Base-by-base conservation (phyloP, 2,329 filamentous ascomycete species). In the Byssochlamys sp. region DNA sequence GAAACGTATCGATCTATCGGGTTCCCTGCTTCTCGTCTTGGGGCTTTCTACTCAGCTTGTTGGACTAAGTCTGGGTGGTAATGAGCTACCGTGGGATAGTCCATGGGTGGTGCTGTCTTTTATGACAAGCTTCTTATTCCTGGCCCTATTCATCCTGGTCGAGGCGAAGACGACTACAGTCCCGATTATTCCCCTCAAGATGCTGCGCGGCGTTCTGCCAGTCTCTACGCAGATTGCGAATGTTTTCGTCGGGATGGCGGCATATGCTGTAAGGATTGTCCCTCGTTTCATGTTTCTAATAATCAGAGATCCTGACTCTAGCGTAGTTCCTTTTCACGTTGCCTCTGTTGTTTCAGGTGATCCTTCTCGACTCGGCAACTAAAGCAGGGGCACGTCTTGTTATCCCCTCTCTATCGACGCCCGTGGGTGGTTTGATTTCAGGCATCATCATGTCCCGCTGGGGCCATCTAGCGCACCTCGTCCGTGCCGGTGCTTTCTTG, bases 161-260 rank as follows among this genome's bases (percentile, higher is more conserved):
- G 75, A 78, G 61, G 68, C 72, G 2, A 73, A 62, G 11, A 78
- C 76, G 0, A 71, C 66, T 3, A 73, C 75, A 9, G 70, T 76
- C 10, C 75, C 75, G 4, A 65, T 77, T n/a, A 77, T 78, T 49
- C 77, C 77, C 0, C 61, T 75, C 33, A 69, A 72, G 26, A 80
- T 86, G 77, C 69, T 87, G 3, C 75, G 71, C n/a, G 83, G 84
- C 0, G 69, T 75, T 10, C 72, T 83, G 29, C 81, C 81, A 0
- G 69, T 84, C 1, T 74, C 80, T 2, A 81, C 80, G 2, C 82
- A 84, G 60, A 71, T 81, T 25, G 77, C 82, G 53, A 87, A 86
- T 60, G 72, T 86, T 11, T 84, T 81, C 57, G 80, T 81, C 1
- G 84, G 84, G 0, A 78, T 85, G 67, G 78, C 82, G 7, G 82